These are phyloP conservation scores for Proteromonas lacertae DNA, from an alignment of 352 stramenopile genomes.

Conservation along the genomic window DNA sequence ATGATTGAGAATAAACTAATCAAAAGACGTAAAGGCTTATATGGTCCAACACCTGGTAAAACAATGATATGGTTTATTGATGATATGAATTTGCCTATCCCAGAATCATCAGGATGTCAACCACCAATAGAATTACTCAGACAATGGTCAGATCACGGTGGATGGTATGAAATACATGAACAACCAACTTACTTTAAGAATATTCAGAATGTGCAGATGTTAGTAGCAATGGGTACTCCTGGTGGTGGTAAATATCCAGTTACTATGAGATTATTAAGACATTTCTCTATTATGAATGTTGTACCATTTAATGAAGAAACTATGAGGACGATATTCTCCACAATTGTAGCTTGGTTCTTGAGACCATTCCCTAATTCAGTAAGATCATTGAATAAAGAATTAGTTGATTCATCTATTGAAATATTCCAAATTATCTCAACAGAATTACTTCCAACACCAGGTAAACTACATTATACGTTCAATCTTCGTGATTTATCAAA, in stretches of 20 bases:
- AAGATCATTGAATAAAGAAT: slow-evolving; percentile 22
- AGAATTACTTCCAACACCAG: slow-evolving; percentile 47
- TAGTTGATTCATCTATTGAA: slow-evolving; percentile 45
- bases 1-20: slow-evolving; percentile 66
- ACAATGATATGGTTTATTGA: slow-evolving; percentile 63
- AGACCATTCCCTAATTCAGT: slow-evolving; percentile 26
- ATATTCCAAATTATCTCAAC: slow-evolving; percentile 56
- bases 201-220: slow-evolving; percentile 60
- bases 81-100: slow-evolving; percentile 66
- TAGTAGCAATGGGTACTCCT: slow-evolving; percentile 52
- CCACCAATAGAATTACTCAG: slow-evolving; percentile 55
- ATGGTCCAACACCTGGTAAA: slow-evolving; percentile 43
- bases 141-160: slow-evolving; percentile 62
- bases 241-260: slow-evolving; percentile 50
- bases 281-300: slow-evolving; percentile 68
- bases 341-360: slow-evolving; percentile 53
- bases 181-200: slow-evolving; percentile 51
- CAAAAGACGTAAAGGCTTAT: slow-evolving; percentile 54
- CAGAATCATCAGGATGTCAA: slow-evolving; percentile 60
- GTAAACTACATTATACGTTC: slow-evolving; percentile 69
- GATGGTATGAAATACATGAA: slow-evolving; percentile 70
- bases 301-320: slow-evolving; percentile 47
- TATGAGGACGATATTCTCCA: slow-evolving; percentile 36
- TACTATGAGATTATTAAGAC: slow-evolving; percentile 51
- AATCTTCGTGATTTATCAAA: slow-evolving; percentile 61